Evolutionary conservation across 768 basidiomycete genomes (phyloP), one percentile per base, ranked within the genome.

Genomic region (Boletus insuetus): DNA sequence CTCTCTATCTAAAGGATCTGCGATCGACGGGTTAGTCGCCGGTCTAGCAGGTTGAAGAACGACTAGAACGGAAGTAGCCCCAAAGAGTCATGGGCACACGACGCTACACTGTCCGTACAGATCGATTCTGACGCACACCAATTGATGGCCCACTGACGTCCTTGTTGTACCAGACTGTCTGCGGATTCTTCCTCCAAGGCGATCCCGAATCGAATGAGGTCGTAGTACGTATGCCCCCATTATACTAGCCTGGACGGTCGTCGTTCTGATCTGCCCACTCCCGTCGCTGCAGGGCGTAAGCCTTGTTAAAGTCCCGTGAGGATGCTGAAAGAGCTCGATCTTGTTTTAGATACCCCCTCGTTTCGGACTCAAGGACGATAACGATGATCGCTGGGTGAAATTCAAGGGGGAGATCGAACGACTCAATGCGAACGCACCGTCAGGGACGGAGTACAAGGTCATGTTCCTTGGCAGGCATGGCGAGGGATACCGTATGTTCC

Each of bases 391-490:
- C 43, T 89, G 87, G 86, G 51, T 51, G 7, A 75, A 58, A 6
- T 76, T 87, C 60, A 66, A 67, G 45, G 32, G 44, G 0, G 65
- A 73, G 19, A 68, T 91, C 11, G 53, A 67, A 3, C 58, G 66
- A 16, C 64, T 89, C 51, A 85, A 87, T 54, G 56, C 62, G 2
- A 58, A 60, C 3, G 76, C 80, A 1, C 66, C 69, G 2, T 47
- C 62, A 0, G 72, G 69, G 2, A 74, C 73, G 22, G 69, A 69
- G 12, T 85, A 84, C 72, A 91, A 89, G 62, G 73, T 87, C 19
- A 63, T 90, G 51, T 80, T 85, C 55, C 68, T 90, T 3, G 81
- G 80, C 3, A 75, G 89, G 56, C 90, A 92, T 56, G 89, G 89
- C 3, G 74, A 90, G 67, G 89, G 88, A 51, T 81, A 77, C 61